phyloP scores from a whole-genome alignment of 2,329 filamentous ascomycete genomes.

The Decorospora gaudefroyi region DNA sequence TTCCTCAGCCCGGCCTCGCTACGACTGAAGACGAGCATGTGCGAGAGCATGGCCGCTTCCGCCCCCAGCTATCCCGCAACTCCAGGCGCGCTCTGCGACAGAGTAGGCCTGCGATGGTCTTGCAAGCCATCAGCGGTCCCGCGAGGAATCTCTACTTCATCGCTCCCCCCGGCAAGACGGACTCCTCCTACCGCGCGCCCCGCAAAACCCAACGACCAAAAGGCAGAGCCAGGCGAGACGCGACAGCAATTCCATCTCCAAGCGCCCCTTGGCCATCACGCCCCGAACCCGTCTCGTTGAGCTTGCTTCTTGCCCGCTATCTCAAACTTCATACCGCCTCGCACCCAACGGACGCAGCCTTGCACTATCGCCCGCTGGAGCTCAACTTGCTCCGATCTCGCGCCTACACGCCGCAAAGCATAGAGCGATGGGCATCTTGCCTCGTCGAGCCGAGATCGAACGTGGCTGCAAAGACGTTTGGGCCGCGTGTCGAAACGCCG shows the following conservation, averaged over 20 bases:
- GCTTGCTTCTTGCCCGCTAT: slow-evolving; percentile 37
- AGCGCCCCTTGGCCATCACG: not conserved
- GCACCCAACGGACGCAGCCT: slow-evolving; percentile 8
- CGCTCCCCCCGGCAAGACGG: slow-evolving; percentile 10
- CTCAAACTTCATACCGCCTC: slow-evolving; percentile 20
- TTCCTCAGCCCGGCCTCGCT: not conserved
- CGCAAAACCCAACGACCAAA: too few species aligned
- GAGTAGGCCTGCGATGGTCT: slow-evolving; percentile 28
- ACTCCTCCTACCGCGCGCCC: slow-evolving; percentile 20
- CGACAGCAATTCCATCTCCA: not conserved
- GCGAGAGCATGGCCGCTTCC: slow-evolving; percentile 9
- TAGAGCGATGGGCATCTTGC: slow-evolving; percentile 34
- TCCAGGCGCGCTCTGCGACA: slow-evolving; percentile 24
- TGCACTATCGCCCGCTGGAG: slow-evolving; percentile 26
- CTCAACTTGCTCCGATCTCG: slow-evolving; percentile 20
- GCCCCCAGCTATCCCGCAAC: slow-evolving; percentile 15
- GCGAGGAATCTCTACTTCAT: slow-evolving; percentile 27
- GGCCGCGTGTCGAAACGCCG: slow-evolving; percentile 13
- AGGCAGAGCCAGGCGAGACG: not conserved
- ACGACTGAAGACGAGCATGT: not conserved
- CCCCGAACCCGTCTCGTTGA: slow-evolving; percentile 23
- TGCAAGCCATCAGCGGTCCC: slow-evolving; percentile 25
- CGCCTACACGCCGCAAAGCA: slow-evolving; percentile 21
- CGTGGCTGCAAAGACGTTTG: slow-evolving; percentile 28
- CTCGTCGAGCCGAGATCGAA: slow-evolving; percentile 26